Percentiles rank a stretch among this genome's conserved stretches.
phyloP scores from a whole-genome alignment of 2,329 filamentous ascomycete species.

The Pseudogymnoascus sp. region DNA sequence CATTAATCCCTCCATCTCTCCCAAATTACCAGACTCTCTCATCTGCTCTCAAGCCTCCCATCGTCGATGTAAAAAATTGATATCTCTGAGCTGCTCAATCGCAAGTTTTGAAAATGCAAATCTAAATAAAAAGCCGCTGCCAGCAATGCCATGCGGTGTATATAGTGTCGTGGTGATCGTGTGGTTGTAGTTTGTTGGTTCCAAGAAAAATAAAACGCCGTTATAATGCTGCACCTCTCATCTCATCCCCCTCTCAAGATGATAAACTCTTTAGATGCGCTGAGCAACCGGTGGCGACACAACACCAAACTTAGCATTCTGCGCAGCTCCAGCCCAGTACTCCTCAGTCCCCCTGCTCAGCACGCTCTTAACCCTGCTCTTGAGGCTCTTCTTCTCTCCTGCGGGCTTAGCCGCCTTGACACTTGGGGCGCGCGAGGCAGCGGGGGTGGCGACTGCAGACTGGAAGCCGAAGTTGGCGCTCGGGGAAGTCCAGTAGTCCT shows the following conservation, averaged over 20 bases:
- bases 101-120: not conserved
- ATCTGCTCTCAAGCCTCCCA: not conserved
- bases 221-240: not conserved
- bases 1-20: not conserved
- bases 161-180: not conserved
- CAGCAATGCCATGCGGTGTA: not conserved
- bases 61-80: not conserved
- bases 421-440: not conserved
- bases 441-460: not conserved
- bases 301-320: not conserved
- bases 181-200: not conserved
- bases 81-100: not conserved
- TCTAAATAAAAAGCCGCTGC: not conserved
- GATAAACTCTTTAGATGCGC: not conserved
- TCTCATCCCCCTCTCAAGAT: not conserved
- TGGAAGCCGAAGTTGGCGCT: slow-evolving; percentile 4
- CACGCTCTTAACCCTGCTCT: not conserved
- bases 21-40: not conserved
- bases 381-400: not conserved
- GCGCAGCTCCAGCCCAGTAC: not conserved
- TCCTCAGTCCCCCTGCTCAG: not conserved
- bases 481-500: slow-evolving; percentile 4
- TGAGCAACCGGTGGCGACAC: not conserved
- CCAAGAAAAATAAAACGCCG: not conserved
- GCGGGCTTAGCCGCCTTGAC: not conserved